Evolutionary conservation across 2,329 filamentous ascomycete genomes (phyloP).

Genomic region (Zopfia rhizophila): DNA sequence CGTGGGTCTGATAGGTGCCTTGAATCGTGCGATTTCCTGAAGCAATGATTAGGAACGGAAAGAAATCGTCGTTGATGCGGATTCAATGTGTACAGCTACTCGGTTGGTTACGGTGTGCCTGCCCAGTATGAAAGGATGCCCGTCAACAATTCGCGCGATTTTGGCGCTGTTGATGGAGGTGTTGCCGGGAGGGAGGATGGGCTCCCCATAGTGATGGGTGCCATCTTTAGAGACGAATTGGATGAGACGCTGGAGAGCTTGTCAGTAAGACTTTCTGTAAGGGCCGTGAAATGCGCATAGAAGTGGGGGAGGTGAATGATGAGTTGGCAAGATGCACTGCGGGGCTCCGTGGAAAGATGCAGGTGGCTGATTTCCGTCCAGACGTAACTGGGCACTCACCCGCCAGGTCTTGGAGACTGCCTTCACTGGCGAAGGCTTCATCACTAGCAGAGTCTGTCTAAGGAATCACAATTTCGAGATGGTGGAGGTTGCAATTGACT

Average conservation of each 20-base stretch:
- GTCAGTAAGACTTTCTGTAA: neutral
- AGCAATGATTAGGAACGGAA: neutral
- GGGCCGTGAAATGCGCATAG: neutral
- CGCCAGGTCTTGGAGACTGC: neutral
- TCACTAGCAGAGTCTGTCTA: neutral
- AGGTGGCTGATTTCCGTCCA: neutral
- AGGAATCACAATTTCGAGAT: neutral
- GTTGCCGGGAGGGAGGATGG: constrained; percentile 70
- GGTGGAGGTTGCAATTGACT: constrained; percentile 12
- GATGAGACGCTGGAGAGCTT: constrained; percentile 13
- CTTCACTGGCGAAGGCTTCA: neutral
- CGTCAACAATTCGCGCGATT: constrained; percentile 70
- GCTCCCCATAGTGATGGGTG: constrained; percentile 39
- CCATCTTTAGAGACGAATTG: constrained; percentile 11
- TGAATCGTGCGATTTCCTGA: constrained; percentile 60
- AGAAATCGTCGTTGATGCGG: constrained; percentile 56
- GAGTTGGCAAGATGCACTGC: constrained; percentile 6
- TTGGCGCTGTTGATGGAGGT: constrained; percentile 70
- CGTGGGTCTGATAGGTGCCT: constrained; percentile 60
- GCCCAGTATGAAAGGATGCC: constrained; percentile 71
- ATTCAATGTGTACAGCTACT: constrained; percentile 52
- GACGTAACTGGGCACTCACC: neutral
- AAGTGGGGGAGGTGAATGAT: neutral
- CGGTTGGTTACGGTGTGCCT: constrained; percentile 70
- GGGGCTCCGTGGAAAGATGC: neutral